These are phyloP conservation scores for Scleroderma citrinum DNA, from an alignment of 768 basidiomycete genomes.

Conservation along the genomic window DNA sequence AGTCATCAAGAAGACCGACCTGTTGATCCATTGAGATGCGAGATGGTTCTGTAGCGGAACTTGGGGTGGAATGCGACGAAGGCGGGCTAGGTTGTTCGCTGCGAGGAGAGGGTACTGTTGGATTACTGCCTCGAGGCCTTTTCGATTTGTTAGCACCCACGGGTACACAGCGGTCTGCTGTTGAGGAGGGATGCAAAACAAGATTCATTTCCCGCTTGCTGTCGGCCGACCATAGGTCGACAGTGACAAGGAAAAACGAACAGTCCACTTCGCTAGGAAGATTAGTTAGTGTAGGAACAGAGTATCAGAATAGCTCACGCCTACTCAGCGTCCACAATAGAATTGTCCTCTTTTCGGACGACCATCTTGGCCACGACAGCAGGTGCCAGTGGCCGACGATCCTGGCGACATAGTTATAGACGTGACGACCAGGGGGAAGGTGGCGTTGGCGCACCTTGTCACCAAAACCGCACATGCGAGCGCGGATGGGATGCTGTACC, in stretches of 20 bases:
- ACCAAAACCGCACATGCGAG: conserved; percentile 94
- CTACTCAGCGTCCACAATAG: conserved; percentile 69
- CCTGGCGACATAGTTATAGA: conserved; percentile 40
- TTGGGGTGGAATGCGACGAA: conserved; percentile 41
- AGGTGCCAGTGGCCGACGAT: conserved; percentile 87
- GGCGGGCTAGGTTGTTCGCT: conserved; percentile 41
- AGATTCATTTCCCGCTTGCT: conserved; percentile 82
- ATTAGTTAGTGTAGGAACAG: conserved; percentile 4
- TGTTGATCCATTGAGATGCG: conserved; percentile 36
- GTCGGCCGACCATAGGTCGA: conserved; percentile 89
- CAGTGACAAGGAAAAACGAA: conserved; percentile 85
- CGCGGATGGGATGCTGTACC: conserved; percentile 83
- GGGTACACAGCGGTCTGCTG: conserved; percentile 62
- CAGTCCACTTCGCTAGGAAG: conserved; percentile 68
- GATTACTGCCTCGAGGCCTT: conserved; percentile 28
- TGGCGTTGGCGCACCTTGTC: conserved; percentile 63
- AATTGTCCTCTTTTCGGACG: conserved; percentile 61
- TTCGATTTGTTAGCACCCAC: conserved; percentile 32
- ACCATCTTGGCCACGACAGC: conserved; percentile 85
- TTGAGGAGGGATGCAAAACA: conserved; percentile 78
- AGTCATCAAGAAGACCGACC: conserved; percentile 24
- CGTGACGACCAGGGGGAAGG: conserved; percentile 7
- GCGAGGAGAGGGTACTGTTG: conserved; percentile 27
- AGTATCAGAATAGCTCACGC: conserved; percentile 23
- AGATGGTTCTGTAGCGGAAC: conserved; percentile 36